Evolutionary conservation across 106 monocot genomes (phyloP).

Genomic region (Acorus calamus): DNA sequence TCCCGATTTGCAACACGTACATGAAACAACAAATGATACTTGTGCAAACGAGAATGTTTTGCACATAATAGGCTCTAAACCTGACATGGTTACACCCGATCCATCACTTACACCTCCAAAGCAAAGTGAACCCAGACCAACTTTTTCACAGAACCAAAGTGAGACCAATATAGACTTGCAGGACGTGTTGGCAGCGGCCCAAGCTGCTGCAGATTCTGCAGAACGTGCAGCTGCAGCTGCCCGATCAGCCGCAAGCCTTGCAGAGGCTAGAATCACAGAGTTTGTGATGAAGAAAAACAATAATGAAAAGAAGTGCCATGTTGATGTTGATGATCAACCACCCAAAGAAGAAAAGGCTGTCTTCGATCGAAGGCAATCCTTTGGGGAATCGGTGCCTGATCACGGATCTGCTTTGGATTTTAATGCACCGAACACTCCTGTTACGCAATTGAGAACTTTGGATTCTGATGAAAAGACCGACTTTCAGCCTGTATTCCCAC

Average conservation of each 20-base stretch:
- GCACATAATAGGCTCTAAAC: no score
- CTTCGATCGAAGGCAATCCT: conserved; percentile 28
- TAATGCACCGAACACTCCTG: not conserved
- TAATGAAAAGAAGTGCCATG: not conserved
- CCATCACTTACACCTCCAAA: not conserved
- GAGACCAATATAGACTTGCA: conserved; percentile 46
- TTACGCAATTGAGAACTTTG: conserved; percentile 10
- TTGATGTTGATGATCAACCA: not conserved
- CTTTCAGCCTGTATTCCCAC: conserved; percentile 12
- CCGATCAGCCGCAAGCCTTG: conserved; percentile 80
- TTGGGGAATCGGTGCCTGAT: conserved; percentile 4
- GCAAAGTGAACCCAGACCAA: conserved; percentile 3
- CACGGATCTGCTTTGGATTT: conserved; percentile 2
- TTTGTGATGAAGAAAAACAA: conserved; percentile 30
- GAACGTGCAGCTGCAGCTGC: conserved; percentile 79
- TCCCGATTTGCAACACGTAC: conserved; percentile 7
- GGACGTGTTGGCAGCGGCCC: conserved; percentile 82
- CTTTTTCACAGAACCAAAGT: conserved; percentile 6
- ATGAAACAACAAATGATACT: not conserved
- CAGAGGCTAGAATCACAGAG: conserved; percentile 63
- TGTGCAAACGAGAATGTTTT: conserved; percentile 3
- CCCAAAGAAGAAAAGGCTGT: conserved; percentile 9
- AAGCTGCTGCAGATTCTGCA: conserved; percentile 70
- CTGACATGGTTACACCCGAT: not conserved
- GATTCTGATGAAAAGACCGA: conserved; percentile 2